Evolutionary conservation across 371 early-diverging fungal genomes (phyloP).

Genomic region (Sanchytrium tribonematis): DNA sequence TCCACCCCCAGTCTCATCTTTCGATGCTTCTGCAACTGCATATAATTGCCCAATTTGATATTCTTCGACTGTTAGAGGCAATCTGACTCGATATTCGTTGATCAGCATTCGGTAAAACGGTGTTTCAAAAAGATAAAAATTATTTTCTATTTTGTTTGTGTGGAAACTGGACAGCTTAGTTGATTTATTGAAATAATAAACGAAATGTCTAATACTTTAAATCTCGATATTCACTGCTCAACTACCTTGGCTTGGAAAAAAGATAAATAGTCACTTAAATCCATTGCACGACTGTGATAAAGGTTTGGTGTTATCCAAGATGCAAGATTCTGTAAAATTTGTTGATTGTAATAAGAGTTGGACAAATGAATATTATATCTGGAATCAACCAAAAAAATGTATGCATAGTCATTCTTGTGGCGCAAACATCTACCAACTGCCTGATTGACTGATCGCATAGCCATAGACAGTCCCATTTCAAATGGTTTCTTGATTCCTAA

Average conservation of each 20-base stretch:
- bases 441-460: slow-evolving; percentile 72
- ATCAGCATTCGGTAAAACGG: neutral
- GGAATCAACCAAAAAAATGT: slow-evolving; percentile 35
- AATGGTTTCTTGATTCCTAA: slow-evolving; percentile 33
- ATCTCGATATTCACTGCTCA: no score
- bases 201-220: no score
- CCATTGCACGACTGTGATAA: neutral
- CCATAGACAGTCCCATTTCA: slow-evolving; percentile 62
- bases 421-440: slow-evolving; percentile 76
- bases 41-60: slow-evolving; percentile 14
- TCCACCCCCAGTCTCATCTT: slow-evolving; percentile 8
- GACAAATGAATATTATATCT: slow-evolving; percentile 18
- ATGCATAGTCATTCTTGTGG: slow-evolving; percentile 49
- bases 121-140: neutral
- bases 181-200: no score
- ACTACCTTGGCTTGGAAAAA: neutral
- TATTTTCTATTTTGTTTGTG: no score
- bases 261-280: neutral
- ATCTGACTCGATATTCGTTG: neutral
- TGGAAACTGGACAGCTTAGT: no score
- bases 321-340: neutral
- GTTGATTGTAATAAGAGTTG: neutral
- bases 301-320: neutral
- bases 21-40: slow-evolving; percentile 11
- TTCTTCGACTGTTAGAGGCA: slow-evolving; percentile 14